These are phyloP conservation scores for Xylaria sp. DNA, from an alignment of 2,329 filamentous ascomycete genomes.

Conservation along the genomic window DNA sequence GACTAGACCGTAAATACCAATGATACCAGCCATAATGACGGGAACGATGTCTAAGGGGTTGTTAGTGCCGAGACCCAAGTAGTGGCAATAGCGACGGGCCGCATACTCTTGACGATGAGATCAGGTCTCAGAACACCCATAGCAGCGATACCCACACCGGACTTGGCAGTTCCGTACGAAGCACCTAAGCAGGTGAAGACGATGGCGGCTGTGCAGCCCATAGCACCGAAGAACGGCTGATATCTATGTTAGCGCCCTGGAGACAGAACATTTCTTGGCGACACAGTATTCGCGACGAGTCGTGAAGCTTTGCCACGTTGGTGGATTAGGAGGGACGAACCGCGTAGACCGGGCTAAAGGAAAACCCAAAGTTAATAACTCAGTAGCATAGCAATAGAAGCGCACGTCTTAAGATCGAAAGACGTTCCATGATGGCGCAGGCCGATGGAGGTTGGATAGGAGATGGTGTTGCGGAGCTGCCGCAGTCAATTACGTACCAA, in stretches of 20 bases:
- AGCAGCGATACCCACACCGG: constrained; percentile 96
- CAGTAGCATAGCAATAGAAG: neutral
- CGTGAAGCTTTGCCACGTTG: constrained; percentile 43
- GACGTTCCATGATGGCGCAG: constrained; percentile 28
- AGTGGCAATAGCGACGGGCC: constrained; percentile 26
- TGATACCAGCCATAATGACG: constrained; percentile 99
- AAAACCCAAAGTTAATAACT: constrained; percentile 44
- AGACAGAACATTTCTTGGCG: constrained; percentile 54
- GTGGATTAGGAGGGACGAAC: constrained; percentile 73
- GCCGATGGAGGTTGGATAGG: constrained; percentile 40
- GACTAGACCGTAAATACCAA: constrained; percentile 96
- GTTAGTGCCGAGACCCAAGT: constrained; percentile 41
- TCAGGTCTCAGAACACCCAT: constrained; percentile 99
- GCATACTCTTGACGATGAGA: constrained; percentile 98
- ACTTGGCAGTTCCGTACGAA: constrained; percentile 98
- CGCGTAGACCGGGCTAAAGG: constrained; percentile 91
- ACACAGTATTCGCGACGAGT: constrained; percentile 21
- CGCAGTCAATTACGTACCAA: constrained; percentile 51
- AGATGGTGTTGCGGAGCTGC: constrained; percentile 40
- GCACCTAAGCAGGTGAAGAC: constrained; percentile 97
- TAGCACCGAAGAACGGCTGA: constrained; percentile 82
- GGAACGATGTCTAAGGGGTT: constrained; percentile 85
- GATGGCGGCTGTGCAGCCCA: constrained; percentile 89
- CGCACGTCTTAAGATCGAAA: constrained; percentile 5
- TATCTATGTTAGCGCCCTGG: constrained; percentile 40